Base-by-base conservation (phyloP, 352 stramenopile species). In the Pythium aphanidermatum region DNA sequence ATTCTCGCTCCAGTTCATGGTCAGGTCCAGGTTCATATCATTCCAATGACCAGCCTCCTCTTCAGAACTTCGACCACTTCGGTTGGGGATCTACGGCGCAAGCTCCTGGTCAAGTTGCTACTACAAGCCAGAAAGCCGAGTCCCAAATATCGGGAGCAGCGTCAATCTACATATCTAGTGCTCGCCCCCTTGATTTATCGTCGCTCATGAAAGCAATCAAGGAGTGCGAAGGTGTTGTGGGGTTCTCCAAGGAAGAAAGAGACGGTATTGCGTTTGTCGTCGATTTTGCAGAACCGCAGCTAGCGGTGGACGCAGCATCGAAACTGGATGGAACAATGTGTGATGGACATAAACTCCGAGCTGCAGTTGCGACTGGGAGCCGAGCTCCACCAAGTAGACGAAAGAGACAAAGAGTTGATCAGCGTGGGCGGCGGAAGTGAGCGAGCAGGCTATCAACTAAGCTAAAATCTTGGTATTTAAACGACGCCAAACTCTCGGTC, bases 401-500 rank as follows among this genome's bases (percentile, higher is more conserved):
- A 21, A 89, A 89, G 53, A 62, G 77, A 23, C 77, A 89, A 50
- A 74, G 77, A 27, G 47, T 89, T 21, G 77, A 86, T 39, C 59
- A 50, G 19, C 63, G 72, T 24, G 65, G 46, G 39, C 58, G 62
- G n/a, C 72, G 73, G 49, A 76, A 54, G 73, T 44, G 27, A 45
- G 1, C 25, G 23, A 1, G 8, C 10, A 26, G 21, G 10, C 14
- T 8, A 37, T 17, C 12, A 23, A 19, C 17, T 28, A 44, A 13
- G n/a, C n/a, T n/a, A n/a, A n/a, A n/a, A n/a, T n/a, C n/a, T n/a
- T n/a, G n/a, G n/a, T n/a, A n/a, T n/a, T n/a, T 49, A 36, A 12
- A 35, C 3, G n/a, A 25, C 14, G 4, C 51, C 59, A 45, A 98
- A 98, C 48, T 98, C 91, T 16, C 92, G 74, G 53, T 95, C 75